These are phyloP conservation scores for Colletotrichum abscissum DNA, from an alignment of 2,329 filamentous ascomycete species.

Conservation along the genomic window DNA sequence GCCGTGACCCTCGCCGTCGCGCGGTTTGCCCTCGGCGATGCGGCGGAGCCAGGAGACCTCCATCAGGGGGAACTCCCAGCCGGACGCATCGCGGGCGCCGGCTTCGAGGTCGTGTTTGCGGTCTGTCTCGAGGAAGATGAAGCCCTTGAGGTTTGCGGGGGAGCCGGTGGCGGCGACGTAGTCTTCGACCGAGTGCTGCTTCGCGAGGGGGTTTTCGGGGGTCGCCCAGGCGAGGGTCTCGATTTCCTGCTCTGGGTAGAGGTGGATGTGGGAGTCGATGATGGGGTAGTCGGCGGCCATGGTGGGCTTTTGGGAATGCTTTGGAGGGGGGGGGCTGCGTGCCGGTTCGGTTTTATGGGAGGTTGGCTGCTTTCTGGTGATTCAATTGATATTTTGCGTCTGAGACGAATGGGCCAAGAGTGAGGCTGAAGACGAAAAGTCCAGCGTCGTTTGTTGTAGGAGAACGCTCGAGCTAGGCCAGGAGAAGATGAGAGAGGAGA, in stretches of 20 bases:
- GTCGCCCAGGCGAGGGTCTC: constrained; percentile 77
- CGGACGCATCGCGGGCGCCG: constrained; percentile 57
- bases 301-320: not conserved
- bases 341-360: not conserved
- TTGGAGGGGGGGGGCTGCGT: not conserved
- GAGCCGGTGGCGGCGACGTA: constrained; percentile 63
- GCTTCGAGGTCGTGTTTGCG: constrained; percentile 70
- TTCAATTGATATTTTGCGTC: not conserved
- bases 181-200: constrained; percentile 73
- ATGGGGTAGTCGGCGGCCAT: constrained; percentile 66
- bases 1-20: constrained; percentile 68
- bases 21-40: constrained; percentile 70
- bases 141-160: constrained; percentile 67
- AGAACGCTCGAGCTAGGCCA: constrained; percentile 4
- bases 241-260: constrained; percentile 79
- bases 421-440: not conserved
- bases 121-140: constrained; percentile 87
- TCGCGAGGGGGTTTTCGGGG: constrained; percentile 67
- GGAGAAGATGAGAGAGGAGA: not conserved
- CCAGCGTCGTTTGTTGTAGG: not conserved
- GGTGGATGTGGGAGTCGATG: constrained; percentile 92
- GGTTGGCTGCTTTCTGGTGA: not conserved
- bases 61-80: constrained; percentile 76
- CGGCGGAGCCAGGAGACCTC: constrained; percentile 78
- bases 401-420: not conserved